A percentile compares a stretch with the other conserved stretches of the same genome.
These are phyloP conservation scores for Candida krabiensis DNA, from an alignment of 805 yeast genomes.

Conservation along the genomic window DNA sequence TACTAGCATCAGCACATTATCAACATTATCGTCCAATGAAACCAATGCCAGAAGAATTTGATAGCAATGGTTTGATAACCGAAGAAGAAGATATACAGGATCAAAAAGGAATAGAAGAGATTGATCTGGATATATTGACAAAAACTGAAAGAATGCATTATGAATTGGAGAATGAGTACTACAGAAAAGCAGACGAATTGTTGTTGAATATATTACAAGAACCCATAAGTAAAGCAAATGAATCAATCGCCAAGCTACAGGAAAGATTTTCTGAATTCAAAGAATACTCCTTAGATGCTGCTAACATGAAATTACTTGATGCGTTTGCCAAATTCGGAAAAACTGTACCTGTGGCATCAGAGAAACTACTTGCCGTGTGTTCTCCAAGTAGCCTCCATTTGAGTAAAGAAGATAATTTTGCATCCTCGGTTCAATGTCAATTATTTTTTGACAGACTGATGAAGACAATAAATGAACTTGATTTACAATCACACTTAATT, in stretches of 20 bases:
- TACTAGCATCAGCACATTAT: constrained; percentile 71
- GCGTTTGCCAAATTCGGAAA: neutral
- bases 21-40: constrained; percentile 46
- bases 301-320: neutral
- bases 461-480: constrained; percentile 37
- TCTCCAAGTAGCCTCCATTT: neutral
- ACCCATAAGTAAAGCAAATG: constrained; percentile 37
- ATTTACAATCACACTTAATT: constrained; percentile 50
- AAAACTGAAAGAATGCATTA: constrained; percentile 34
- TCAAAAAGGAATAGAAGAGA: constrained; percentile 19
- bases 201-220: constrained; percentile 53
- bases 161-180: constrained; percentile 50
- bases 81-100: constrained; percentile 23
- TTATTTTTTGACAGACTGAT: constrained; percentile 28
- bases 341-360: neutral
- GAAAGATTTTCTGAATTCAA: constrained; percentile 14
- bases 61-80: constrained; percentile 24
- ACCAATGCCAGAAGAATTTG: constrained; percentile 32
- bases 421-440: constrained; percentile 19
- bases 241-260: constrained; percentile 24
- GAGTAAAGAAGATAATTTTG: constrained; percentile 10
- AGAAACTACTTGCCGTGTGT: constrained; percentile 7
- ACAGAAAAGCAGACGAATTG: constrained; percentile 60
- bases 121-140: constrained; percentile 25
- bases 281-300: constrained; percentile 4